These are phyloP conservation scores for Diaporthe batatas DNA, from an alignment of 2,329 filamentous ascomycete species.

Conservation along the genomic window DNA sequence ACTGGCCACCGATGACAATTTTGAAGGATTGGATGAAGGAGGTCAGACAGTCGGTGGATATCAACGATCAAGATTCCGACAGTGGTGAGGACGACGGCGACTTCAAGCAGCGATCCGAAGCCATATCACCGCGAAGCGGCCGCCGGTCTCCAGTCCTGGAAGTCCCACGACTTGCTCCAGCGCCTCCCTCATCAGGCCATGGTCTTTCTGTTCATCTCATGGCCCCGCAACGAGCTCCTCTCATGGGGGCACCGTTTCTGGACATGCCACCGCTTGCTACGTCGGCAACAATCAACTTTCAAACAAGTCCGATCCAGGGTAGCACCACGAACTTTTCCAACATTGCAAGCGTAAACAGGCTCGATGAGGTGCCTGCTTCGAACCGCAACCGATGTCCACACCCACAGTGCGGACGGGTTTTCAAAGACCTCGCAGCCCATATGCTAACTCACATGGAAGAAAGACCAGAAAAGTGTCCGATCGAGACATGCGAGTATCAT, in stretches of 20 bases:
- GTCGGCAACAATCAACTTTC: slow-evolving; percentile 36
- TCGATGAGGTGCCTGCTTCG: slow-evolving; percentile 51
- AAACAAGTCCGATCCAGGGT: slow-evolving; percentile 41
- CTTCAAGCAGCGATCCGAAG: slow-evolving; percentile 48
- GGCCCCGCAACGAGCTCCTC: slow-evolving; percentile 36
- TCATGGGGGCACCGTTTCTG: slow-evolving; percentile 33
- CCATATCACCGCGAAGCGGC: slow-evolving; percentile 45
- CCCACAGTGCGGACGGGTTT: slow-evolving; percentile 69
- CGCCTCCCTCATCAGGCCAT: slow-evolving; percentile 44
- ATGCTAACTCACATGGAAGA: slow-evolving; percentile 97
- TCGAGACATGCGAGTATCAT: slow-evolving; percentile 93
- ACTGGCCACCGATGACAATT: slow-evolving; percentile 70
- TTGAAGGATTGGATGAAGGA: slow-evolving; percentile 73
- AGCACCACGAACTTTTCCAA: slow-evolving; percentile 24
- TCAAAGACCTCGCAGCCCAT: slow-evolving; percentile 82
- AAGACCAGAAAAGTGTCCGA: slow-evolving; percentile 95
- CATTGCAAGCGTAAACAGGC: slow-evolving; percentile 46
- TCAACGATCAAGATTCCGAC: slow-evolving; percentile 62
- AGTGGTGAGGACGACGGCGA: slow-evolving; percentile 66
- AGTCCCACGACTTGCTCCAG: slow-evolving; percentile 48
- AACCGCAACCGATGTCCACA: slow-evolving; percentile 67
- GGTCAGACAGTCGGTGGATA: slow-evolving; percentile 63
- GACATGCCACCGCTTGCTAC: slow-evolving; percentile 37
- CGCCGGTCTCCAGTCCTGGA: slow-evolving; percentile 47
- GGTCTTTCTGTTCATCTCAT: slow-evolving; percentile 36